A percentile compares a stretch with the other conserved stretches of the same genome.
phyloP scores from a whole-genome alignment of 73 alveolate genomes.

The Durusdinium trenchii region DNA sequence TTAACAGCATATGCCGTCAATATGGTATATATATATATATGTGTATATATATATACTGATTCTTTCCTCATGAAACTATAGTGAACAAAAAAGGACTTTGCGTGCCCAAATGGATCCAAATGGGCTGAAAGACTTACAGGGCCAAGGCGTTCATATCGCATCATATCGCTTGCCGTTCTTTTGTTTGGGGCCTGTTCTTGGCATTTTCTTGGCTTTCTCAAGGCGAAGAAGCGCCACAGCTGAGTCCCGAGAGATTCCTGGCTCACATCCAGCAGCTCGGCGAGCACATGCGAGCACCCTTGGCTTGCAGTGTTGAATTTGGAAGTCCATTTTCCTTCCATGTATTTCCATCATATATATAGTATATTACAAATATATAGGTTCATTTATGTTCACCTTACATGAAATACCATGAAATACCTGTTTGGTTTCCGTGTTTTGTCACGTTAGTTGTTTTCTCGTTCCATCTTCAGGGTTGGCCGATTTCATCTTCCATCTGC shows the following conservation, averaged over 20 bases:
- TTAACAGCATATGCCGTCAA: no score
- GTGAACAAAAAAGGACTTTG: no score
- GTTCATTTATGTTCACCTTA: not conserved
- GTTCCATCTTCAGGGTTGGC: slow-evolving; percentile 35
- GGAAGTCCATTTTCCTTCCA: not conserved
- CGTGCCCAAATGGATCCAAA: no score
- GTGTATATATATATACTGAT: no score
- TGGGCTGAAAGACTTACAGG: no score
- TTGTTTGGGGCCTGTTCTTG: no score
- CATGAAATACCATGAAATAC: not conserved
- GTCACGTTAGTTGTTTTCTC: not conserved
- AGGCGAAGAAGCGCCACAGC: not conserved
- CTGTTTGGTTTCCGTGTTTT: not conserved
- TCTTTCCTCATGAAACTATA: no score
- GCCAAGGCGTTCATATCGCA: no score
- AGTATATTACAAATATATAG: not conserved
- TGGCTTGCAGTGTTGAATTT: not conserved
- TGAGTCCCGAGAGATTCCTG: not conserved
- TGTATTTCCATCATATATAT: no score
- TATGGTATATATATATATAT: no score
- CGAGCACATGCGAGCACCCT: not conserved
- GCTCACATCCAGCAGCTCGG: slow-evolving; percentile 52
- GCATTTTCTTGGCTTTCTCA: no score
- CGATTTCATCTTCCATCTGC: slow-evolving; percentile 48
- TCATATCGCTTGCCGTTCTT: no score